Evolutionary conservation across 1,139 yeast species (phyloP).

Genomic region (Kodamaea ohmeri): DNA sequence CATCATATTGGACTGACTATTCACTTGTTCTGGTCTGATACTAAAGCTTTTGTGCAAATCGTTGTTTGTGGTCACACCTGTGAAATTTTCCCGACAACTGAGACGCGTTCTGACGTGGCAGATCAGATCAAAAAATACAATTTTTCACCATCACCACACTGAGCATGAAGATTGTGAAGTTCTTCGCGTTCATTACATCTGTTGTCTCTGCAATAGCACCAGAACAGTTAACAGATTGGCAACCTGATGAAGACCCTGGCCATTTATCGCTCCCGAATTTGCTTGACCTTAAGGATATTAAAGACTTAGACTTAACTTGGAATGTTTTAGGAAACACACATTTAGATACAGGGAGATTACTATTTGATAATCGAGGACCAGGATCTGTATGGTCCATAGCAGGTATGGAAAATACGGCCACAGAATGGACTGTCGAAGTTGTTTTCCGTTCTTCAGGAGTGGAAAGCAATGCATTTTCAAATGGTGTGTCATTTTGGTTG

Average conservation of each 20-base stretch:
- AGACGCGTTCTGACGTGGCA: conserved; percentile 10
- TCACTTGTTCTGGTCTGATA: no score
- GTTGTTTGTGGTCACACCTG: background rate
- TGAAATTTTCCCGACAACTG: background rate
- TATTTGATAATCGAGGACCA: conserved; percentile 30
- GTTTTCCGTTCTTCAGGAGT: conserved; percentile 59
- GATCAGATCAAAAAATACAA: conserved; percentile 6
- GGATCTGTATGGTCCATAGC: conserved; percentile 48
- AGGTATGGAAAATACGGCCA: conserved; percentile 26
- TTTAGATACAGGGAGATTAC: conserved; percentile 40
- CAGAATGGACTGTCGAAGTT: conserved; percentile 60
- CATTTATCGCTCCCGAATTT: conserved; percentile 36
- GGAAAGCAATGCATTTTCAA: conserved; percentile 30
- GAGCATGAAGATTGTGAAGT: conserved; percentile 3
- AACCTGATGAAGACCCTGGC: conserved; percentile 18
- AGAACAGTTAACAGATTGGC: conserved; percentile 5
- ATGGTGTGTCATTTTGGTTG: conserved; percentile 56
- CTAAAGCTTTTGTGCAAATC: no score
- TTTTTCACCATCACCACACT: background rate
- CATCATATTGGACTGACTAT: no score
- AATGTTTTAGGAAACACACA: conserved; percentile 24
- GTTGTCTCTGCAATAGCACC: conserved; percentile 5
- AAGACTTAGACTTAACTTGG: conserved; percentile 31
- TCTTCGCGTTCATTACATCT: background rate
- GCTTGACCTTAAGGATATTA: conserved; percentile 22